Evolutionary conservation across 1,139 yeast species (phyloP).

Genomic region (Hemisphaericaspora xylanilytica): DNA sequence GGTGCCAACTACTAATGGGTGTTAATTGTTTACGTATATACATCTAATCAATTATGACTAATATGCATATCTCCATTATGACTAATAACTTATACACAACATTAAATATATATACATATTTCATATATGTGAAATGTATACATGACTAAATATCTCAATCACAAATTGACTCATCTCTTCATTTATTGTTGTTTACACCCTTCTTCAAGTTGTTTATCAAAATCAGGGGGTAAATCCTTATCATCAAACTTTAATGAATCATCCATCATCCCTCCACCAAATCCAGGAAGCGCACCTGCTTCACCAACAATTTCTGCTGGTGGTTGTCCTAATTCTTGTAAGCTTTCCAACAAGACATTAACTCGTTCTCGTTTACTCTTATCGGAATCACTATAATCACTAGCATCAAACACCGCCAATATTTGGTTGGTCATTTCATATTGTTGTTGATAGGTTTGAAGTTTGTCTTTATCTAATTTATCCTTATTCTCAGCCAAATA

Average conservation of each 20-base stretch:
- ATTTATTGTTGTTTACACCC: slow-evolving; percentile 31
- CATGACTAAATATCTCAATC: too few species aligned
- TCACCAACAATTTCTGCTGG: slow-evolving; percentile 79
- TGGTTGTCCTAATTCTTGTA: slow-evolving; percentile 85
- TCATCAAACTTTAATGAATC: slow-evolving; percentile 37
- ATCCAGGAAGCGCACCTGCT: slow-evolving; percentile 41
- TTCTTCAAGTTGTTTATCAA: slow-evolving; percentile 46
- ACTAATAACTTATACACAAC: too few species aligned
- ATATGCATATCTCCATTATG: too few species aligned
- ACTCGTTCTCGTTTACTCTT: slow-evolving; percentile 52
- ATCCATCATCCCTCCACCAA: slow-evolving; percentile 21
- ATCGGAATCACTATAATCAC: slow-evolving; percentile 52
- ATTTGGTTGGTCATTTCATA: slow-evolving; percentile 53
- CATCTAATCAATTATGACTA: too few species aligned
- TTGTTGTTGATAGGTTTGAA: slow-evolving; percentile 52
- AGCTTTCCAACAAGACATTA: slow-evolving; percentile 57
- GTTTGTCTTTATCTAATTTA: slow-evolving; percentile 46
- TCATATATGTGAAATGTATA: too few species aligned
- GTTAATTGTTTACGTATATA: too few species aligned
- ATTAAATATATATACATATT: too few species aligned
- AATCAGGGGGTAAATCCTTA: slow-evolving; percentile 46
- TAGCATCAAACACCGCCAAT: slow-evolving; percentile 55
- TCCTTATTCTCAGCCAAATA: slow-evolving; percentile 54
- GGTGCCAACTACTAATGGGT: too few species aligned
- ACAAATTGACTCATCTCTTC: not conserved